phyloP scores from a whole-genome alignment of 2,329 filamentous ascomycete species.

The Cordyceps militaris region DNA sequence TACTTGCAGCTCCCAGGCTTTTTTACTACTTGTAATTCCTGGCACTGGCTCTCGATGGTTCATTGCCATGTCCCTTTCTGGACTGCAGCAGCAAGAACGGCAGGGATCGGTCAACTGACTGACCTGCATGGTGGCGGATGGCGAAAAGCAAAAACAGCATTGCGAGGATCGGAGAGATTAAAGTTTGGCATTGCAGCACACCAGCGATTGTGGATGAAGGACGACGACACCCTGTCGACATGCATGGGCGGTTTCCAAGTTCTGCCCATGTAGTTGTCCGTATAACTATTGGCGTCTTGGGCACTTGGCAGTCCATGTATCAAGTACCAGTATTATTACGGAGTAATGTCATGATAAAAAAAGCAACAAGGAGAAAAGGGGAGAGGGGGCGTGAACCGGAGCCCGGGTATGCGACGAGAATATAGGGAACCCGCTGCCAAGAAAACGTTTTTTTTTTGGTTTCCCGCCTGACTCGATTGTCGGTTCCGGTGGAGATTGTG shows the following conservation, averaged over 20 bases:
- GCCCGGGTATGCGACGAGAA: background rate
- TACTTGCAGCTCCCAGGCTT: background rate
- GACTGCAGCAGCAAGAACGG: background rate
- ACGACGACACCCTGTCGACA: background rate
- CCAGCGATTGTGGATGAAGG: background rate
- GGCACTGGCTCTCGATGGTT: no score
- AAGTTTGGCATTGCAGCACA: conserved; percentile 2
- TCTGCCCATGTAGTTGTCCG: background rate
- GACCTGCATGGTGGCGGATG: background rate
- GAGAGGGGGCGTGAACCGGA: background rate
- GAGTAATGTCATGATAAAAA: background rate
- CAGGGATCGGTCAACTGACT: background rate
- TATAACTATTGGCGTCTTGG: no score
- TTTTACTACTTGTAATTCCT: background rate
- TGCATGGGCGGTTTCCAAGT: background rate
- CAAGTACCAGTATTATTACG: no score
- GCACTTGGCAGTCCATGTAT: no score
- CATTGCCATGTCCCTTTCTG: background rate
- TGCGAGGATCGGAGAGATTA: background rate
- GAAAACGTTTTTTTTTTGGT: conserved; percentile 2
- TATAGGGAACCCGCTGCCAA: background rate
- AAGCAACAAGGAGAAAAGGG: background rate
- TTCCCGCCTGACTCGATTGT: background rate
- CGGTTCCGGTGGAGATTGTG: background rate
- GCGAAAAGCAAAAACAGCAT: background rate